phyloP scores from a whole-genome alignment of 345 rosid genomes.

The Eucalyptus curtisii region DNA sequence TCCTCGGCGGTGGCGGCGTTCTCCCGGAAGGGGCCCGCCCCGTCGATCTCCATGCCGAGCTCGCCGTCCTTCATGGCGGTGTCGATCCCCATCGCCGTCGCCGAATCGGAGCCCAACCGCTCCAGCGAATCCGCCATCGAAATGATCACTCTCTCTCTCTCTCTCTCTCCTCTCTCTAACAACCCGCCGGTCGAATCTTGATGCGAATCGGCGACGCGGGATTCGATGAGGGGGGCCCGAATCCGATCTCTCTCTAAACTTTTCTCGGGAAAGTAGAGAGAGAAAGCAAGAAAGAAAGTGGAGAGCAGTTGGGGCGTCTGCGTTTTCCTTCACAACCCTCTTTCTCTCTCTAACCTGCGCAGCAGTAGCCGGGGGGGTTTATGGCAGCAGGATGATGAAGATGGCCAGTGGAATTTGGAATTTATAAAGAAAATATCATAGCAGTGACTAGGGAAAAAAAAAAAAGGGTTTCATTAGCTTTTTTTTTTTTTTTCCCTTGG shows the following conservation, averaged over 20 bases:
- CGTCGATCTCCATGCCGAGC: constrained; percentile 42
- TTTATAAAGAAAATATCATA: not conserved
- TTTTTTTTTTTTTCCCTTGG: not conserved
- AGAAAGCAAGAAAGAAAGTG: not conserved
- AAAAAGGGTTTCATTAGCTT: not conserved
- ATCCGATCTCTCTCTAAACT: not conserved
- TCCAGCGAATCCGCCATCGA: constrained; percentile 49
- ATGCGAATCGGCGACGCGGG: not conserved
- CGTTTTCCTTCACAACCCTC: not conserved
- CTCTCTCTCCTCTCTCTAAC: not conserved
- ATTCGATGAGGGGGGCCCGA: not conserved
- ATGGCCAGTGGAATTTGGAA: not conserved
- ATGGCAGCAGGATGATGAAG: not conserved
- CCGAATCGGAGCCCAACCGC: constrained; percentile 31
- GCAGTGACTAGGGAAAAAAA: not conserved
- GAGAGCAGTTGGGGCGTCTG: not conserved
- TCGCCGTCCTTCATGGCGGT: constrained; percentile 36
- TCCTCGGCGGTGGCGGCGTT: constrained; percentile 67
- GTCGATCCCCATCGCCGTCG: constrained; percentile 21
- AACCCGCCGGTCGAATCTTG: not conserved
- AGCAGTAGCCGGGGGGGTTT: not conserved
- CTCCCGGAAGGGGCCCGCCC: constrained; percentile 1
- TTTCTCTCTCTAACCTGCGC: not conserved
- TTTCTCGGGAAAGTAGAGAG: not conserved
- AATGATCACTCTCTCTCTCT: not conserved